These are phyloP conservation scores for Mortierella hygrophila DNA, from an alignment of 192 early-diverging fungal genomes.

Conservation along the genomic window DNA sequence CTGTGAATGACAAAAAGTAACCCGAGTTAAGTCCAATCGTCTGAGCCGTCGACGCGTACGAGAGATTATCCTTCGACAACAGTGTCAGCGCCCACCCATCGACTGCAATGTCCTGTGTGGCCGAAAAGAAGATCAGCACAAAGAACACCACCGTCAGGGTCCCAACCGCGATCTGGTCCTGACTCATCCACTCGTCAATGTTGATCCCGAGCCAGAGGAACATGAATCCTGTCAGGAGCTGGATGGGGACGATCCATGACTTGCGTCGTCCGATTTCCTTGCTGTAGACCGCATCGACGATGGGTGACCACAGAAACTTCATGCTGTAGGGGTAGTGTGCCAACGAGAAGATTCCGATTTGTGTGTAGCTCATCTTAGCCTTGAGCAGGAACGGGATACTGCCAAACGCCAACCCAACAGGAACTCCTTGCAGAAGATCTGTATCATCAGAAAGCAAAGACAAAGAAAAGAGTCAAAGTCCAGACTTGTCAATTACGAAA, in stretches of 20 bases:
- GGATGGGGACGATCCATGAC: conserved; percentile 98
- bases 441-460: background rate
- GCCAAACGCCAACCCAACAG: conserved; percentile 91
- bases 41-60: conserved; percentile 94
- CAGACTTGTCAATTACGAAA: too few relatives aligned
- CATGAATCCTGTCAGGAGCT: conserved; percentile 83
- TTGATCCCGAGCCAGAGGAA: conserved; percentile 84
- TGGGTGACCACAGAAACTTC: conserved; percentile 98
- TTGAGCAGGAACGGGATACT: conserved; percentile 96
- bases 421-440: conserved; percentile 94
- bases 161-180: conserved; percentile 72
- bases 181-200: conserved; percentile 76
- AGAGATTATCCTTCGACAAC: conserved; percentile 91
- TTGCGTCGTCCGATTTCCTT: conserved; percentile 91
- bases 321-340: conserved; percentile 97
- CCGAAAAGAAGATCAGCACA: conserved; percentile 91
- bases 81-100: conserved; percentile 97
- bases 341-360: conserved; percentile 94
- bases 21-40: conserved; percentile 97
- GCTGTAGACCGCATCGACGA: conserved; percentile 92
- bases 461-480: background rate
- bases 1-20: conserved; percentile 96
- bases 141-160: conserved; percentile 84
- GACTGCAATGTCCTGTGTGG: conserved; percentile 90
- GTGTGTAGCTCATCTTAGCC: conserved; percentile 88